phyloP scores from a whole-genome alignment of 441 rosid genomes.

The Gossypium schwendimanii region DNA sequence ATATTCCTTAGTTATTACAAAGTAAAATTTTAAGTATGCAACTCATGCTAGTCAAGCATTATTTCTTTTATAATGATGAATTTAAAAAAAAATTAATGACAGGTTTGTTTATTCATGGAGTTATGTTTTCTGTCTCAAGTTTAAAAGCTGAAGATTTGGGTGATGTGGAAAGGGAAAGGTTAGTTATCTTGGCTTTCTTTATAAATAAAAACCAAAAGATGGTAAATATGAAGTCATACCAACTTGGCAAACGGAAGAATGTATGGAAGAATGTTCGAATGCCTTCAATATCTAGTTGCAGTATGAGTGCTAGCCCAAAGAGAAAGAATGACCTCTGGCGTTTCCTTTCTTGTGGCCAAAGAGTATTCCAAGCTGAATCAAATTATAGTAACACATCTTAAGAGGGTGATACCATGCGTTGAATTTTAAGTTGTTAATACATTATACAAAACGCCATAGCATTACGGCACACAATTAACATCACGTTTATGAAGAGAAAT shows the following conservation, averaged over 20 bases:
- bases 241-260: slow-evolving; percentile 79
- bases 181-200: neutral
- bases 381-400: neutral
- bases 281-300: slow-evolving; percentile 76
- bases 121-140: neutral
- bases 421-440: neutral
- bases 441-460: neutral
- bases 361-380: slow-evolving; percentile 81
- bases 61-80: neutral
- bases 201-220: neutral
- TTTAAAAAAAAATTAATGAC: neutral
- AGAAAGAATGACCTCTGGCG: slow-evolving; percentile 92
- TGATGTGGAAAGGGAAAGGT: neutral
- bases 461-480: neutral
- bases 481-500: too few relatives aligned
- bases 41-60: neutral
- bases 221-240: slow-evolving; percentile 36
- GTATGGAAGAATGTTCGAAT: slow-evolving; percentile 71
- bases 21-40: neutral
- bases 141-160: slow-evolving; percentile 3
- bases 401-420: neutral
- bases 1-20: neutral
- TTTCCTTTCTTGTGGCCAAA: slow-evolving; percentile 95
- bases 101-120: neutral
- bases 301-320: slow-evolving; percentile 80